Evolutionary conservation across 768 basidiomycete genomes (phyloP), one percentile per base, ranked within the genome.

Genomic region (Phaeotremella fagi): DNA sequence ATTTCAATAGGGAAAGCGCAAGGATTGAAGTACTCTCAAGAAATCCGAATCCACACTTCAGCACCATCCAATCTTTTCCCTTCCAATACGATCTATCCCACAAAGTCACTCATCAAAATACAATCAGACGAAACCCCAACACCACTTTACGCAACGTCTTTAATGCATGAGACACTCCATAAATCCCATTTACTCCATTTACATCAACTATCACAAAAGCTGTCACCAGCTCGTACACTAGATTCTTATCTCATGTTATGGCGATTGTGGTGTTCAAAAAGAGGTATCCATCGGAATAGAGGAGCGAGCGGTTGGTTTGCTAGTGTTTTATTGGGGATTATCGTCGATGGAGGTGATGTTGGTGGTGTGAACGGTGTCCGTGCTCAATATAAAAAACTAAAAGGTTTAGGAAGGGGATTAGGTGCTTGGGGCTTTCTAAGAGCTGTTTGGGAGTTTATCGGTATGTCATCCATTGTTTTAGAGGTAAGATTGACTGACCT

Each of bases 371-470:
- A 71, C 46, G 71, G 68, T 5, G 60, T 52, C 15, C 54, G 61
- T 27, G 67, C 57, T 28, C 66, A 60, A 54, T 53, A 63, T 33
- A 67, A 75, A 58, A 51, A 76, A 48, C 77, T 82, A 49, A 83
- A 79, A 64, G 80, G 83, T 0, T 67, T 92, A 2, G 92, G 89
- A 4, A 82, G 80, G 51, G 87, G 90, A 1, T 70, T 97, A 61
- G 91, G 88, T 56, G 87, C 88, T 20, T 95, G 94, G 75, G 90
- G 92, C 68, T 78, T 94, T 25, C 86, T 97, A 72, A 82, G 86
- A 61, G 89, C 87, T 28, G 85, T 83, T 0, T 75, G 94, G 60
- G 88, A 91, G 69, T 85, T 91, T 65, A 70, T 97, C 22, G 82
- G 90, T 90, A 66, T 59, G 85, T 68, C 27, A n/a, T n/a, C n/a